A percentile compares a stretch with the other conserved stretches of the same genome.
Evolutionary conservation across 2,329 filamentous ascomycete species (phyloP).

Genomic region (Parasarocladium wereldwijsianum): DNA sequence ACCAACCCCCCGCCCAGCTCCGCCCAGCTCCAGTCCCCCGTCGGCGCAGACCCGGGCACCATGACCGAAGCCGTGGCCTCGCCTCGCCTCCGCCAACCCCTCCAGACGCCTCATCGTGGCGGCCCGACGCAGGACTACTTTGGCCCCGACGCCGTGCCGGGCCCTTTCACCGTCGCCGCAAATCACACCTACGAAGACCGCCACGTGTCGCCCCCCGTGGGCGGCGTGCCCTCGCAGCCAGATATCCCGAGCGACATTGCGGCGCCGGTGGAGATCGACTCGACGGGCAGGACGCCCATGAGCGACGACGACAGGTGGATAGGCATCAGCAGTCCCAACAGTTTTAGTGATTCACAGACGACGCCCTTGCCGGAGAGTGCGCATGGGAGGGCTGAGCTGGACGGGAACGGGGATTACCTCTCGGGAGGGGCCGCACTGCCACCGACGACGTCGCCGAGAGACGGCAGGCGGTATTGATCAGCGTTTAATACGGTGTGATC

Average conservation of each 20-base stretch:
- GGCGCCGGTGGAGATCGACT: constrained; percentile 39
- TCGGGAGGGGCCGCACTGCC: constrained; percentile 4
- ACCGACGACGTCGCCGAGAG: constrained; percentile 1
- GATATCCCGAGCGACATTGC: constrained; percentile 33
- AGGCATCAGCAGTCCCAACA: background rate
- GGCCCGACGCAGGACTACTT: constrained; percentile 26
- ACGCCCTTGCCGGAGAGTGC: constrained; percentile 6
- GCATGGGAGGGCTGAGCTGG: constrained; percentile 26
- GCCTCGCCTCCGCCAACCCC: constrained; percentile 9
- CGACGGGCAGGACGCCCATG: constrained; percentile 9
- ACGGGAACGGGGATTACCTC: constrained; percentile 23
- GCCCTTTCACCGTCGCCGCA: constrained; percentile 30
- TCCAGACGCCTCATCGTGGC: background rate
- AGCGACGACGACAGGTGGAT: constrained; percentile 5
- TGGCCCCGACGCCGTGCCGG: constrained; percentile 26
- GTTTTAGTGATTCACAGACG: constrained; percentile 2
- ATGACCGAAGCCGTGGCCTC: constrained; percentile 19
- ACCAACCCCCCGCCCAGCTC: background rate
- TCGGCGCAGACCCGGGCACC: constrained; percentile 7
- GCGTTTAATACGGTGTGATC: too few relatives aligned
- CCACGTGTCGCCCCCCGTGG: constrained; percentile 13
- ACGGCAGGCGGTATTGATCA: too few relatives aligned
- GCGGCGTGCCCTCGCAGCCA: constrained; percentile 27
- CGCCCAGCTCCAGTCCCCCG: constrained; percentile 1
- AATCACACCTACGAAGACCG: background rate